These are phyloP conservation scores for Hymenotorrendiella dingleyae DNA, from an alignment of 2,329 filamentous ascomycete genomes.

Conservation along the genomic window DNA sequence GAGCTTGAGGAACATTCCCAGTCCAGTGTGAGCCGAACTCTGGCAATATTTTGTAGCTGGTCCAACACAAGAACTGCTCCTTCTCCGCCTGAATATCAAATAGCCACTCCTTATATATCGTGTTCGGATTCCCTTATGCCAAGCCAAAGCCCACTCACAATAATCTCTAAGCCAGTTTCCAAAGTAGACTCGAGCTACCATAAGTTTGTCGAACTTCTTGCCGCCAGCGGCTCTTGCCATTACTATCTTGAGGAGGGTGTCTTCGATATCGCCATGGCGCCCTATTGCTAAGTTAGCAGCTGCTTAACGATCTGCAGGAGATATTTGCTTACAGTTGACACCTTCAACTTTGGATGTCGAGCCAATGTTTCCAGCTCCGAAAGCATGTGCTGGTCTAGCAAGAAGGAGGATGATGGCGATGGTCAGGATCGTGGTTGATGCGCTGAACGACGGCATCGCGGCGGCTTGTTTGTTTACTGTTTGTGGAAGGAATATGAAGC, in stretches of 20 bases:
- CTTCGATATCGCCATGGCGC: slow-evolving; percentile 90
- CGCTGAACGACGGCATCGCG: slow-evolving; percentile 26
- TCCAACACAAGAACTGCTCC: too few relatives aligned
- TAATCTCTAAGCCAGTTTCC: slow-evolving; percentile 95
- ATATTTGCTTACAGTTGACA: slow-evolving; percentile 61
- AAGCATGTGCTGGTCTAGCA: slow-evolving; percentile 64
- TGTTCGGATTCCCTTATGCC: too few relatives aligned
- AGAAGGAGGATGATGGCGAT: slow-evolving; percentile 59
- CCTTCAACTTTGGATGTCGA: slow-evolving; percentile 75
- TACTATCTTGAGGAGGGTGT: slow-evolving; percentile 68
- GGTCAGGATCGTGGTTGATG: slow-evolving; percentile 24
- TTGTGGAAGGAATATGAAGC: neutral
- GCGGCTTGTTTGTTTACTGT: slow-evolving; percentile 1
- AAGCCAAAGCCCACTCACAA: slow-evolving; percentile 43
- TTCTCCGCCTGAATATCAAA: too few relatives aligned
- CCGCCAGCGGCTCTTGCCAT: slow-evolving; percentile 56
- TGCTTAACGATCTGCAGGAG: neutral
- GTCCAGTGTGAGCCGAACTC: too few relatives aligned
- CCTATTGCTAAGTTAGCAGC: slow-evolving; percentile 37
- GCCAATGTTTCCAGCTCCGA: slow-evolving; percentile 86
- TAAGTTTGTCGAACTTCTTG: slow-evolving; percentile 85
- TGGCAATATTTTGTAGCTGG: too few relatives aligned
- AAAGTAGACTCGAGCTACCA: slow-evolving; percentile 87
- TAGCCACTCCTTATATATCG: too few relatives aligned
- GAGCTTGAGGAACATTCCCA: too few relatives aligned